Percentiles rank a stretch among this genome's conserved stretches.
These are phyloP conservation scores for Mycena sp. DNA, from an alignment of 1,284 basidiomycete genomes.

Conservation along the genomic window DNA sequence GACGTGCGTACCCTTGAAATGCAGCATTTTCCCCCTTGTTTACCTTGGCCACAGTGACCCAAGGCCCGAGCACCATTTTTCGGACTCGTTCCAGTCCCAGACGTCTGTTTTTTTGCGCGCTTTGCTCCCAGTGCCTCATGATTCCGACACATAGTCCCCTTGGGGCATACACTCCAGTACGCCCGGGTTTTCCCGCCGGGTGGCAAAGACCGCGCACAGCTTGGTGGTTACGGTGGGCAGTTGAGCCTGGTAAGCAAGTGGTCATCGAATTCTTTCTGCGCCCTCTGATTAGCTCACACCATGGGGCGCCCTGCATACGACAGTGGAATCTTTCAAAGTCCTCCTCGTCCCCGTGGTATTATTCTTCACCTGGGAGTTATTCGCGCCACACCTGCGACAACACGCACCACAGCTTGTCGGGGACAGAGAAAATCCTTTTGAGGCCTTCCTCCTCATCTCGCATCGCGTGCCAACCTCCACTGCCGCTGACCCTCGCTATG, in stretches of 20 bases:
- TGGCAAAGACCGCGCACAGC: not conserved
- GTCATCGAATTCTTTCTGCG: not conserved
- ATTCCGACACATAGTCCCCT: constrained; percentile 49
- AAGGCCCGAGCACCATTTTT: constrained; percentile 60
- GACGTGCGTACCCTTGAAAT: too few relatives aligned
- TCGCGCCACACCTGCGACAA: constrained; percentile 57
- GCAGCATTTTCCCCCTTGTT: too few relatives aligned
- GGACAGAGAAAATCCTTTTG: constrained; percentile 80
- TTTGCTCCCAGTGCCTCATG: constrained; percentile 9
- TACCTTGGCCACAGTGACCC: too few relatives aligned
- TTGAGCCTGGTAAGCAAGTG: constrained; percentile 70
- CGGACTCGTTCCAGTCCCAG: constrained; percentile 67
- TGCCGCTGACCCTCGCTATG: constrained; percentile 71
- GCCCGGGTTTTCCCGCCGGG: constrained; percentile 17
- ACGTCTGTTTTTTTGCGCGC: constrained; percentile 52
- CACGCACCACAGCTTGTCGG: constrained; percentile 53
- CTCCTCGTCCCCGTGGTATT: constrained; percentile 75
- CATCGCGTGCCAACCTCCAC: constrained; percentile 60
- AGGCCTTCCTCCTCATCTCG: constrained; percentile 80
- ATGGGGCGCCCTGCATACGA: too few relatives aligned
- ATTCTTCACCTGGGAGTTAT: constrained; percentile 74
- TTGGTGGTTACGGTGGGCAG: constrained; percentile 68
- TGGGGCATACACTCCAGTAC: constrained; percentile 47
- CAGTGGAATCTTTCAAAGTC: constrained; percentile 77
- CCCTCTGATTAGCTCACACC: not conserved